Evolutionary conservation across 768 basidiomycete genomes (phyloP).

Genomic region (Termitomyces sp.): DNA sequence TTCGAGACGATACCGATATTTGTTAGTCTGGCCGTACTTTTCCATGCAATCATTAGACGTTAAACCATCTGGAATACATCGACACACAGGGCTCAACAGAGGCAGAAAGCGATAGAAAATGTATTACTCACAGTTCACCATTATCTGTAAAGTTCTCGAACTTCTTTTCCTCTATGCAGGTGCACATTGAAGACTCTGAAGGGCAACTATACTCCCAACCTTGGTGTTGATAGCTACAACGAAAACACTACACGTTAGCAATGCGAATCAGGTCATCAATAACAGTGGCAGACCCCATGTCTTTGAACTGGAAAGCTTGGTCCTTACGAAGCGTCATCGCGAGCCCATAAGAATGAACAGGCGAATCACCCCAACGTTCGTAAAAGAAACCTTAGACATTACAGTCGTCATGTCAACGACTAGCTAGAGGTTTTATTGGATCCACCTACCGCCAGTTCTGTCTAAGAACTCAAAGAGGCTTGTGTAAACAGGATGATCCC

Average conservation of each 20-base stretch:
- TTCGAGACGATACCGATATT: not conserved
- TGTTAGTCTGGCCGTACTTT: constrained; percentile 7
- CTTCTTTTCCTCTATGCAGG: constrained; percentile 17
- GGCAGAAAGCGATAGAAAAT: not conserved
- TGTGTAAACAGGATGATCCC: constrained; percentile 20
- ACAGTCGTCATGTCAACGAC: not conserved
- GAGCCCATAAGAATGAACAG: constrained; percentile 22
- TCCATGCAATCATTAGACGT: not conserved
- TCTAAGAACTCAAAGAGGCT: constrained; percentile 21
- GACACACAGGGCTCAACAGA: not conserved
- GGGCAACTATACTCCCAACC: constrained; percentile 21
- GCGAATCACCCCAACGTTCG: constrained; percentile 24
- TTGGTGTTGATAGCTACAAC: constrained; percentile 22
- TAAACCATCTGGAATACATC: constrained; percentile 1
- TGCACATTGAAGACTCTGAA: constrained; percentile 15
- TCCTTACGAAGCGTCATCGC: constrained; percentile 23
- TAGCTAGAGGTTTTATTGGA: not conserved
- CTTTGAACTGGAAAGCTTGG: constrained; percentile 21
- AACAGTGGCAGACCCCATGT: constrained; percentile 15
- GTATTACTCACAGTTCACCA: constrained; percentile 5
- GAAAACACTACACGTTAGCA: not conserved
- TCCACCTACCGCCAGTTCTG: constrained; percentile 15
- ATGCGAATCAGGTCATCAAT: not conserved
- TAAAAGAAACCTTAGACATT: constrained; percentile 22
- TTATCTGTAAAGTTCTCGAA: constrained; percentile 9